Percentiles rank a stretch among this genome's conserved stretches.
phyloP scores from a whole-genome alignment of 441 rosid genomes.

The Adansonia gregorii region DNA sequence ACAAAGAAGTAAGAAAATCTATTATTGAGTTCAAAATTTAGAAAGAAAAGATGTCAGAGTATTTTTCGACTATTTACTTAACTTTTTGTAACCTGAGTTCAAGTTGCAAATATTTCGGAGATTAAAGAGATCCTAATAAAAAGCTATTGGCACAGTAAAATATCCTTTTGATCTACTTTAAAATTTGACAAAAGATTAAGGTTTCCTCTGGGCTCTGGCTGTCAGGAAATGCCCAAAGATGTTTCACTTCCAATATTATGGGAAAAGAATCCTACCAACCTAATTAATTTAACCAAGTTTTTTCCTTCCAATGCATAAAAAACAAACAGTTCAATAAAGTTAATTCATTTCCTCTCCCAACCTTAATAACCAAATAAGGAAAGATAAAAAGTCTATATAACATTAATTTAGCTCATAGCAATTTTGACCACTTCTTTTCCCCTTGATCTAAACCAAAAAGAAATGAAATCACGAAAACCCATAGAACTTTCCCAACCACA shows the following conservation, averaged over 20 bases:
- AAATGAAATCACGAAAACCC: neutral
- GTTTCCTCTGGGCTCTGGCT: neutral
- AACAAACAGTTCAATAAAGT: neutral
- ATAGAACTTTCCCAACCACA: neutral
- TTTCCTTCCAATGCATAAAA: neutral
- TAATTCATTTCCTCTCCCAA: neutral
- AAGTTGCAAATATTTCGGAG: neutral
- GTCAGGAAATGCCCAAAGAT: neutral
- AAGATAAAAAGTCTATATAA: neutral
- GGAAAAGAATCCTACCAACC: neutral
- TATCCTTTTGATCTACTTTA: neutral
- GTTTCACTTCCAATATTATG: neutral
- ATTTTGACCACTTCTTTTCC: neutral
- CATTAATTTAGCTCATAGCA: neutral
- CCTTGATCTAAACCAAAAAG: neutral
- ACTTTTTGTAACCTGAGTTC: neutral
- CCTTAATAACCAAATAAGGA: neutral
- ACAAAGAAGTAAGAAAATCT: neutral
- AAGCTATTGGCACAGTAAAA: neutral
- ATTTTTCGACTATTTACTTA: neutral
- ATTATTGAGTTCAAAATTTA: neutral
- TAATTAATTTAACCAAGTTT: constrained; percentile 3
- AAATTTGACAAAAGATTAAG: neutral
- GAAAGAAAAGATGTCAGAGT: neutral
- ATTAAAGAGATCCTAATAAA: neutral